These are phyloP conservation scores for Euphorbia tirucalli DNA, from an alignment of 345 rosid genomes.

Conservation along the genomic window DNA sequence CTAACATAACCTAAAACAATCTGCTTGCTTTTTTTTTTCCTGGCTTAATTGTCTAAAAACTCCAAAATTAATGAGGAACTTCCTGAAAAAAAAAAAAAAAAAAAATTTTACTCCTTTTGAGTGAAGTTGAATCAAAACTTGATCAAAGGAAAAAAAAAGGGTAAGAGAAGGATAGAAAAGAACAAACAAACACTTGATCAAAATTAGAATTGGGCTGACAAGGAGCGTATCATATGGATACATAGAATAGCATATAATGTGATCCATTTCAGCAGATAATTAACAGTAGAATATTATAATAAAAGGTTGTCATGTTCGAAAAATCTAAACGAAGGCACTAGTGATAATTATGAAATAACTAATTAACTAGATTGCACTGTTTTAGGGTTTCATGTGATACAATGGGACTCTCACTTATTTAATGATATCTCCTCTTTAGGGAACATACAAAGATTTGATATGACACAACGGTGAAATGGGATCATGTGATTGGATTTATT, in stretches of 20 bases:
- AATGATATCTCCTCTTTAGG: constrained; percentile 31
- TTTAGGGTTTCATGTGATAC: constrained; percentile 32
- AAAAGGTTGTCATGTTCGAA: not conserved
- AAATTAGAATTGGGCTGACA: no score
- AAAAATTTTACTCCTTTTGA: no score
- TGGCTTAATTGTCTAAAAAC: no score
- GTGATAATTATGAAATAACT: constrained; percentile 4
- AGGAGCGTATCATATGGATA: not conserved
- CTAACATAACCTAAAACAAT: no score
- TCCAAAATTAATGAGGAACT: no score
- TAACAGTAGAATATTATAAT: not conserved
- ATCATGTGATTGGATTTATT: not conserved
- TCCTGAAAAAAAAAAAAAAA: no score
- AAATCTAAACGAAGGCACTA: no score
- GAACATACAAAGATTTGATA: constrained; percentile 26
- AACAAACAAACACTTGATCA: no score
- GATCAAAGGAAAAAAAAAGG: not conserved
- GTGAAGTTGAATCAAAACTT: not conserved
- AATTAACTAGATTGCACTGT: constrained; percentile 18
- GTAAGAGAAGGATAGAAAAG: not conserved
- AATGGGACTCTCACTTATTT: constrained; percentile 19
- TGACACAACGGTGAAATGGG: constrained; percentile 30
- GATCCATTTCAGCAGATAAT: not conserved
- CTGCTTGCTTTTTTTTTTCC: no score
- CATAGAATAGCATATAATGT: not conserved